Conservation (phyloP, 2,329 filamentous ascomycete species). For the Sporothrix globosa region DNA sequence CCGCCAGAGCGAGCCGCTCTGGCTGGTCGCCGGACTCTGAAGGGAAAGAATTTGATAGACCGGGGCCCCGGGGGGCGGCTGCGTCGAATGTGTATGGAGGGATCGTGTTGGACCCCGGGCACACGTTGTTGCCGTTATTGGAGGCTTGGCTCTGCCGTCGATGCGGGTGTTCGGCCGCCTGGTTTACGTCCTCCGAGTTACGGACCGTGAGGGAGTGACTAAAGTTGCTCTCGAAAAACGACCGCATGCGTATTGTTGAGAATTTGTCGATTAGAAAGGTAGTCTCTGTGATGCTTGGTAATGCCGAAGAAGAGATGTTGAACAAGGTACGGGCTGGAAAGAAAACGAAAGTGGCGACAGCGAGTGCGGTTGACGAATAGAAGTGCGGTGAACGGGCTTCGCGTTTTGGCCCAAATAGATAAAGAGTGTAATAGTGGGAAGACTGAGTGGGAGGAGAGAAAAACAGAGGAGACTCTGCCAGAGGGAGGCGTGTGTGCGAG, state of each 20-base stretch:
- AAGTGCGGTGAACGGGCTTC: background rate
- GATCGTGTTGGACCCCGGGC: conserved; percentile 16
- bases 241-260: conserved; percentile 25
- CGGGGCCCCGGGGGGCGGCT: conserved; percentile 58
- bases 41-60: conserved; percentile 61
- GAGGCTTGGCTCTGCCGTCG: background rate
- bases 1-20: conserved; percentile 77
- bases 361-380: conserved; percentile 1
- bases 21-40: conserved; percentile 68
- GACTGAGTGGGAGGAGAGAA: background rate
- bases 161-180: conserved; percentile 7
- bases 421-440: conserved; percentile 6
- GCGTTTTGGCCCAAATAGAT: background rate
- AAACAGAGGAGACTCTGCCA: conserved; percentile 9
- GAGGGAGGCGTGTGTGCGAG: conserved; percentile 9
- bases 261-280: background rate
- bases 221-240: background rate
- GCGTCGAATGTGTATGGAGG: conserved; percentile 43
- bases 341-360: conserved; percentile 14
- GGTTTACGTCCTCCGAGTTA: background rate
- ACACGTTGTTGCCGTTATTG: conserved; percentile 19
- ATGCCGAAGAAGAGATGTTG: background rate
- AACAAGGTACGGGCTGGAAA: background rate
- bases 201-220: conserved; percentile 2
- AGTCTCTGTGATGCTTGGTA: background rate